A percentile compares a stretch with the other conserved stretches of the same genome.
Evolutionary conservation across 495 filamentous ascomycete genomes (phyloP).

Genomic region (Penicillium waksmanii): DNA sequence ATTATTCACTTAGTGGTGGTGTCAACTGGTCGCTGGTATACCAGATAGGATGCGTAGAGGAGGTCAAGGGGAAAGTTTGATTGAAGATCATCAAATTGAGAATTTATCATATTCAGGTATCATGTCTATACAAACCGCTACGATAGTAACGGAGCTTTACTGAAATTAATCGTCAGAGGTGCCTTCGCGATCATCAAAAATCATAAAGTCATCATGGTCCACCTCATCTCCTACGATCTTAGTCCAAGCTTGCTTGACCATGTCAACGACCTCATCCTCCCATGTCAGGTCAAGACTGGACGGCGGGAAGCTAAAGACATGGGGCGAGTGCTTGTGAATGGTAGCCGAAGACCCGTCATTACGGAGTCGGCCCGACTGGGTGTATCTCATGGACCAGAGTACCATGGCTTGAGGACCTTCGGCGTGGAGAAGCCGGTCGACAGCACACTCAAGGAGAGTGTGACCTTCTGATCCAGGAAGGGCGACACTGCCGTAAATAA

Average conservation of each 20-base stretch:
- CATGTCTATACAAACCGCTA: neutral
- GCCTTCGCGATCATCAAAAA: slow-evolving; percentile 49
- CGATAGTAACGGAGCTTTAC: neutral
- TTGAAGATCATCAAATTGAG: neutral
- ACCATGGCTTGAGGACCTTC: slow-evolving; percentile 40
- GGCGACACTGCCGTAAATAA: slow-evolving; percentile 66
- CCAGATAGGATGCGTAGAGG: no score
- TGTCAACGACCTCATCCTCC: slow-evolving; percentile 64
- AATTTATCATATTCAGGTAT: slow-evolving; percentile 5
- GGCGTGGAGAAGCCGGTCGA: slow-evolving; percentile 54
- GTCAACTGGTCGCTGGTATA: no score
- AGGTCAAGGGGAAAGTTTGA: neutral
- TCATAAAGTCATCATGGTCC: slow-evolving; percentile 64
- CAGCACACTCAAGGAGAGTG: slow-evolving; percentile 53
- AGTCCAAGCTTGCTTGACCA: slow-evolving; percentile 67
- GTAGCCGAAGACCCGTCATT: slow-evolving; percentile 14
- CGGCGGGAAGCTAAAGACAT: slow-evolving; percentile 51
- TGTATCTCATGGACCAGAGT: slow-evolving; percentile 68
- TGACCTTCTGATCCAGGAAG: slow-evolving; percentile 41
- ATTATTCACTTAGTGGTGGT: no score
- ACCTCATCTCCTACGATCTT: slow-evolving; percentile 56
- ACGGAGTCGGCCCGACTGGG: slow-evolving; percentile 44
- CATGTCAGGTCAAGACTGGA: slow-evolving; percentile 66
- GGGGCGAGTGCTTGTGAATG: slow-evolving; percentile 26
- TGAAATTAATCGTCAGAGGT: slow-evolving; percentile 37